phyloP scores from a whole-genome alignment of 2,329 filamentous ascomycete species.

The Chrysoporthe cubensis region DNA sequence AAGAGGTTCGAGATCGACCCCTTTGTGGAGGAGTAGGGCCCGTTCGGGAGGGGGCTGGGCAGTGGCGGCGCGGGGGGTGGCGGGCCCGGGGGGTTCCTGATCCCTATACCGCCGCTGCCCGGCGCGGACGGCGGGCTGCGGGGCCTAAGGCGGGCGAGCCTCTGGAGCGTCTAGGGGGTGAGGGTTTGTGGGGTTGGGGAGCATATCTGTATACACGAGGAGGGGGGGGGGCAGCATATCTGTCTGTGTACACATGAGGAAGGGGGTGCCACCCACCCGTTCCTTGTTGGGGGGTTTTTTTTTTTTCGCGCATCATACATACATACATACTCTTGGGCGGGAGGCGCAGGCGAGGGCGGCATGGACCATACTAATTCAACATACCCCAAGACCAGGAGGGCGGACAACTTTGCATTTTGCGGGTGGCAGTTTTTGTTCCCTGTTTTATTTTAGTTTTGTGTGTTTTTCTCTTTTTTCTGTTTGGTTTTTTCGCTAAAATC shows the following conservation, averaged over 20 bases:
- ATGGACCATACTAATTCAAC: too few relatives aligned
- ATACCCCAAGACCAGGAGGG: too few relatives aligned
- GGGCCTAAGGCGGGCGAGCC: slow-evolving; percentile 9
- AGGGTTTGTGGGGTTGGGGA: neutral
- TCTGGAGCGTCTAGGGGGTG: neutral
- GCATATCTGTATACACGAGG: neutral
- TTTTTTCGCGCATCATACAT: too few relatives aligned
- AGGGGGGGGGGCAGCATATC: neutral
- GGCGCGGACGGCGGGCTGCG: slow-evolving; percentile 4
- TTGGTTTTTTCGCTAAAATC: too few relatives aligned
- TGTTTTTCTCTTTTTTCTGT: too few relatives aligned
- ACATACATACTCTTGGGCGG: too few relatives aligned
- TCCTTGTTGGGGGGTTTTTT: too few relatives aligned
- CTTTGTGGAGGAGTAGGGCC: slow-evolving; percentile 41
- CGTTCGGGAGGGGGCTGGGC: slow-evolving; percentile 11
- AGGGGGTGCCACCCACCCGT: too few relatives aligned
- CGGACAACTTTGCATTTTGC: too few relatives aligned
- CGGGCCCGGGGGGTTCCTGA: slow-evolving; percentile 21
- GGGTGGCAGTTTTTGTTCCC: too few relatives aligned
- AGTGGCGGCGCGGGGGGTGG: neutral
- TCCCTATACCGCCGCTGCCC: slow-evolving; percentile 23
- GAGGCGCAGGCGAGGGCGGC: too few relatives aligned
- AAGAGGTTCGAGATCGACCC: slow-evolving; percentile 60
- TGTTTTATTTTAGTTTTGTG: too few relatives aligned
- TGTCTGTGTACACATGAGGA: neutral